Conservation (phyloP, 345 rosid genomes). For the Barbarea vulgaris region DNA sequence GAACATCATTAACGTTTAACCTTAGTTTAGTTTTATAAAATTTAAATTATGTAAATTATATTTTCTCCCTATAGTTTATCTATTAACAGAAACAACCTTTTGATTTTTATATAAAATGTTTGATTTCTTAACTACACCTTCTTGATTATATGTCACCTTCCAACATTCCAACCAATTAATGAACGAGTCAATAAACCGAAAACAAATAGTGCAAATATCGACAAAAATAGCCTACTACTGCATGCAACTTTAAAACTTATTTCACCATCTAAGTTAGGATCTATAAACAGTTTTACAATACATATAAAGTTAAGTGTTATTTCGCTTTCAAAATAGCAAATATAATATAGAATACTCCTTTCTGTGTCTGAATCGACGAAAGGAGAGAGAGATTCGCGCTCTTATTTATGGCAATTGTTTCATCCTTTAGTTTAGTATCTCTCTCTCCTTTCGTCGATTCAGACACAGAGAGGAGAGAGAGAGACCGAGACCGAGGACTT, state of each 20-base stretch:
- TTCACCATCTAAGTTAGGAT: background rate
- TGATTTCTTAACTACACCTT: background rate
- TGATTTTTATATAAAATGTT: background rate
- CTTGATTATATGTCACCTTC: constrained; percentile 1
- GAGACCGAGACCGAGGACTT: background rate
- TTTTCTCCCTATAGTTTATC: background rate
- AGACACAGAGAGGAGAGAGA: constrained; percentile 28
- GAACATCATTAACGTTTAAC: background rate
- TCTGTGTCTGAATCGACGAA: no score
- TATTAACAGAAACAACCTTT: background rate
- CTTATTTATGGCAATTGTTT: constrained; percentile 30
- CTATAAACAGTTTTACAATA: background rate
- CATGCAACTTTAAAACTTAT: background rate
- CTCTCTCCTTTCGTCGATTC: constrained; percentile 23
- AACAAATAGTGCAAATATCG: background rate
- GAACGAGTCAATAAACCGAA: background rate
- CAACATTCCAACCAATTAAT: background rate
- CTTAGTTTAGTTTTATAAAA: background rate
- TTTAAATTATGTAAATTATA: background rate
- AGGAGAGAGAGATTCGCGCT: no score
- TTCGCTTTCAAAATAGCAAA: background rate
- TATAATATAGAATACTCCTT: background rate
- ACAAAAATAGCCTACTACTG: background rate
- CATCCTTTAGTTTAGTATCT: constrained; percentile 21
- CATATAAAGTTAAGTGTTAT: background rate